Conservation (phyloP, 208 protist species). For the Trichomonas vaginalis region DNA sequence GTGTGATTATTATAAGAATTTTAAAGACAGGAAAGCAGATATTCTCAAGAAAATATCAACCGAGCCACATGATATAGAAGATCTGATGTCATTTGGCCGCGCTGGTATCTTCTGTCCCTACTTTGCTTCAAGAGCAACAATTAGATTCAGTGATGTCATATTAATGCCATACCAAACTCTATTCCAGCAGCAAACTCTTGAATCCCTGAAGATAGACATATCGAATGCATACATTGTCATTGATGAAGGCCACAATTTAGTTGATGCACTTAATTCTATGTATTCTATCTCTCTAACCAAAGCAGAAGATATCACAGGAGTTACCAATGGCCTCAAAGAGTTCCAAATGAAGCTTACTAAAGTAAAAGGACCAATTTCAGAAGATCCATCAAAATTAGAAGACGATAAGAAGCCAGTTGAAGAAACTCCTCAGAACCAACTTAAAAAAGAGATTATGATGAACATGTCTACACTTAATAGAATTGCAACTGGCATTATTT, state of each 20-base stretch:
- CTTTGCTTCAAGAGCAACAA: neutral
- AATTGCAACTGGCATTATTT: neutral
- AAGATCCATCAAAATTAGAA: neutral
- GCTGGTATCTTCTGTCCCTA: neutral
- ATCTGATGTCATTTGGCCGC: neutral
- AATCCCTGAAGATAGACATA: neutral
- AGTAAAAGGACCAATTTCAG: neutral
- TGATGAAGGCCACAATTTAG: constrained; percentile 12
- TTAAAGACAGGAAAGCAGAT: neutral
- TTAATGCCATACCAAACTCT: neutral
- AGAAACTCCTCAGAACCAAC: neutral
- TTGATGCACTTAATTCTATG: neutral
- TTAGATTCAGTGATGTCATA: neutral
- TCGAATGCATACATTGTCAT: neutral
- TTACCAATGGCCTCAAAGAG: neutral
- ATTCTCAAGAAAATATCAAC: neutral
- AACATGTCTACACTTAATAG: neutral
- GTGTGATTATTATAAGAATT: neutral
- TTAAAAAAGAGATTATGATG: neutral
- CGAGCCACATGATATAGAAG: neutral
- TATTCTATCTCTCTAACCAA: neutral
- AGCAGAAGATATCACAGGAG: neutral
- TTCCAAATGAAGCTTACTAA: neutral
- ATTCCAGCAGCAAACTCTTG: neutral
- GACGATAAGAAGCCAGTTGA: neutral